Evolutionary conservation across 495 filamentous ascomycete species (phyloP), one percentile per base, ranked within the genome.

Genomic region (Aspergillus carlsbadensis): DNA sequence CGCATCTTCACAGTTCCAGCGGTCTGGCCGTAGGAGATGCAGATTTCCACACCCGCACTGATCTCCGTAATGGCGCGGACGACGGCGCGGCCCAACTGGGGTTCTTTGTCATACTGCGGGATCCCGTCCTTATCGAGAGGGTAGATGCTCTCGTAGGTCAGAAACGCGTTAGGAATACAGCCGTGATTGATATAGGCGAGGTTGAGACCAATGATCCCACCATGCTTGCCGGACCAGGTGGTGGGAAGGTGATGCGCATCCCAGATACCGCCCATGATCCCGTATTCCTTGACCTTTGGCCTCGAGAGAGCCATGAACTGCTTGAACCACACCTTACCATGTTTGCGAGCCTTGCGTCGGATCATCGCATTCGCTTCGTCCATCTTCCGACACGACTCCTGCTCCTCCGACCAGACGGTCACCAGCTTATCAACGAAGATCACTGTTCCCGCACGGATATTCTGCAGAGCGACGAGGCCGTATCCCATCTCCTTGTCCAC

Each of bases 41-140:
- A 67, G 37, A 73, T 55, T 42, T 73, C 69, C 57, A 61, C 58
- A 20, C 64, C 64, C 8, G 56, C 53, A 1, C 36, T 44, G 17
- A 67, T 56, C 17, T 59, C 54, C 4, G 48, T 62, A 20, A 54
- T 29, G 4, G 59, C 49, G 13, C 56, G 59, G 0, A 65, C 26
- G 3, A 60, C 33, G 1, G 33, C 57, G 2, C 53, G 34, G 5
- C 7, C 45, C 6, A 54, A 4, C 2, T 3, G 21, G 1, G 57
- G 54, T 29, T 33, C 52, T 10, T n/a, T 13, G 17, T 42, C 22
- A 20, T 5, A 26, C 3, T 29, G 6, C 0, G 34, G 18, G 22
- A 39, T 10, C 8, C 36, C 51, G 6, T 44, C 40, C 4, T 51
- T 22, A 15, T 54, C 42, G 3, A 15, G 40, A 0, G 57, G 54